Base-by-base conservation (phyloP, 208 protist genomes). In the Leptomonas pyrrhocoris region DNA sequence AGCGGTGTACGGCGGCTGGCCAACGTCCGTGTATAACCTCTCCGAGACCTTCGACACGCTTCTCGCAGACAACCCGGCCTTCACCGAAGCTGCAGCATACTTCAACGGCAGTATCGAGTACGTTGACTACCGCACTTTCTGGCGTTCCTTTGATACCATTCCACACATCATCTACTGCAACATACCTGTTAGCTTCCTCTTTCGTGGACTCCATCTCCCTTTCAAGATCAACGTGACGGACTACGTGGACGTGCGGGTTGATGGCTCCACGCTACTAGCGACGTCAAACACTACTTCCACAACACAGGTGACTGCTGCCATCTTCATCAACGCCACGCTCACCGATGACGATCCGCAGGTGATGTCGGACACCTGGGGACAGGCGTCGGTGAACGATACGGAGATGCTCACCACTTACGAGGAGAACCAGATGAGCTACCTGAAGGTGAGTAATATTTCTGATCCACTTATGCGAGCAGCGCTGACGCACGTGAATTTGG, bases 401-500 rank as follows among this genome's bases (percentile, higher is more conserved):
- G 46, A 64, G 16, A 50, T 75, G 1, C 31, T 65, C 6, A n/a
- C 60, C 23, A 42, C 59, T 11, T n/a, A 42, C 48, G 5, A 28
- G 1, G 28, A 16, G 15, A 36, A 8, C 0, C 42, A 45, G 18
- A 28, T 72, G 6, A 31, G 34, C n/a, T 81, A 72, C 49, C 54
- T 79, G 18, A 9, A 13, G 3, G 31, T 56, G 2, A 77, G 74
- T 43, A 59, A 81, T 36, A 57, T 81, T 36, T 61, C n/a, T 27
- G 59, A 81, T 60, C 71, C 75, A 0, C 58, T 85, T 49, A 77
- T 85, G 76, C 49, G 66, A 8, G 64, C 61, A 13, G 80, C 76
- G 11, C 50, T 85, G n/a, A 61, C 50, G 66, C 68, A 79, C 50
- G 27, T 85, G 25, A 34, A 74, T 54, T 28, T 80, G 23, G 30